phyloP scores from a whole-genome alignment of 192 early-diverging fungal species.

The Coemansia sp. region DNA sequence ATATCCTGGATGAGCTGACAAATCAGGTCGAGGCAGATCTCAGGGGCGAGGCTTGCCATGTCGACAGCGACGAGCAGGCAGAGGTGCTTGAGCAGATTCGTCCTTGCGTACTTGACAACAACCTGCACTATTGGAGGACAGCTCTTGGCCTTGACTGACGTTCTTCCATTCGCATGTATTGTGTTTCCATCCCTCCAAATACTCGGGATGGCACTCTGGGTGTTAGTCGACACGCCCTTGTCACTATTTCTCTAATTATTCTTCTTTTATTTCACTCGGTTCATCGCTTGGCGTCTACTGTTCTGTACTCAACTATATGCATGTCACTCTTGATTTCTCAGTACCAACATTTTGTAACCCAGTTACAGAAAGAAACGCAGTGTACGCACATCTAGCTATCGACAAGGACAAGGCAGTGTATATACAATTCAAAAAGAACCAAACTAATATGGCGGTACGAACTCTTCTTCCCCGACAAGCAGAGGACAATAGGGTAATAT shows the following conservation, averaged over 20 bases:
- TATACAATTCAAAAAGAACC: too few species aligned
- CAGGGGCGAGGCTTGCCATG: conserved; percentile 28
- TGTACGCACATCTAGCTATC: too few species aligned
- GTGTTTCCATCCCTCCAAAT: not conserved
- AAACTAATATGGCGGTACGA: too few species aligned
- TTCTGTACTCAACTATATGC: not conserved
- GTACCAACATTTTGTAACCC: not conserved
- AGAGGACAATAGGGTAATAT: not conserved
- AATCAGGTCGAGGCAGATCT: conserved; percentile 43
- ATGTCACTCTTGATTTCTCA: not conserved
- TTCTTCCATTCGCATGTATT: not conserved
- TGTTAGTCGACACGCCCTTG: not conserved
- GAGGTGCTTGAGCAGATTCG: conserved; percentile 33
- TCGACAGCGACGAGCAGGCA: conserved; percentile 35
- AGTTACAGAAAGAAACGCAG: too few species aligned
- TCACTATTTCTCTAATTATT: not conserved
- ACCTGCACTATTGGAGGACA: conserved; percentile 30
- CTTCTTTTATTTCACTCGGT: not conserved
- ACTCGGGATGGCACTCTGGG: not conserved
- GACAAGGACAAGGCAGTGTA: not conserved
- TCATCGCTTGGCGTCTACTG: not conserved
- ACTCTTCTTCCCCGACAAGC: not conserved
- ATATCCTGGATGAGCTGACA: conserved; percentile 42
- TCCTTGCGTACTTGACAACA: conserved; percentile 35
- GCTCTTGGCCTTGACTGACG: conserved; percentile 3